A percentile compares a stretch with the other conserved stretches of the same genome.
Conservation (phyloP, 495 filamentous ascomycete species). For the Rhizodiscina lignyota region DNA sequence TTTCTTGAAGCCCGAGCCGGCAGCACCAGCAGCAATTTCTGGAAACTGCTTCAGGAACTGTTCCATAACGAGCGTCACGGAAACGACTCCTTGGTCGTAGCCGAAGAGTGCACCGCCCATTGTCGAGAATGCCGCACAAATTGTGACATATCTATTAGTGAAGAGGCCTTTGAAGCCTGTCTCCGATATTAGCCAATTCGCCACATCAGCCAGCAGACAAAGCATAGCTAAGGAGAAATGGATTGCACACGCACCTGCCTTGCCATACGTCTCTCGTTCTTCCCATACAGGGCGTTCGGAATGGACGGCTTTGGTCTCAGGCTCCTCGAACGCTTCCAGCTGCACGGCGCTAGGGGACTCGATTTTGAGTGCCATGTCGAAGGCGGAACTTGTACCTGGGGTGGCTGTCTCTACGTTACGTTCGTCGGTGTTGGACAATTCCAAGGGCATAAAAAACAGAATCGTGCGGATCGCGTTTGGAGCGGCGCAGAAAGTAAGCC, state of each 20-base stretch:
- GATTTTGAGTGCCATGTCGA: too few species aligned
- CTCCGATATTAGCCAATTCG: not conserved
- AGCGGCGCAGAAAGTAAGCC: too few species aligned
- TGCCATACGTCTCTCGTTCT: not conserved
- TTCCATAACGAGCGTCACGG: constrained; percentile 38
- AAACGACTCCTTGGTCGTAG: constrained; percentile 36
- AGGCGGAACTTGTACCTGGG: too few species aligned
- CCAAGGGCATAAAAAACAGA: too few species aligned
- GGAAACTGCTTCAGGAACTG: constrained; percentile 37
- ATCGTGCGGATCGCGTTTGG: too few species aligned
- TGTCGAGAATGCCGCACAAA: constrained; percentile 37
- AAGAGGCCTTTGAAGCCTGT: constrained; percentile 30
- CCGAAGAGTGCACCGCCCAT: constrained; percentile 41
- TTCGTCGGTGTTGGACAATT: too few species aligned
- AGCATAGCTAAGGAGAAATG: not conserved
- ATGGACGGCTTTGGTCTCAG: too few species aligned
- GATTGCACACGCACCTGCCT: not conserved
- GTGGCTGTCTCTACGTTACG: too few species aligned
- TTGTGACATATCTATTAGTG: constrained; percentile 30
- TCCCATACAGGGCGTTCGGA: not conserved
- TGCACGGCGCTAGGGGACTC: too few species aligned
- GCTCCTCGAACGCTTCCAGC: too few species aligned
- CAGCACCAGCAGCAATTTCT: constrained; percentile 22
- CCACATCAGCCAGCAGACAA: not conserved
- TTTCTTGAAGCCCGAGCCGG: constrained; percentile 39